Evolutionary conservation across 2,329 filamentous ascomycete genomes (phyloP).

Genomic region (Podosphaera fusca): DNA sequence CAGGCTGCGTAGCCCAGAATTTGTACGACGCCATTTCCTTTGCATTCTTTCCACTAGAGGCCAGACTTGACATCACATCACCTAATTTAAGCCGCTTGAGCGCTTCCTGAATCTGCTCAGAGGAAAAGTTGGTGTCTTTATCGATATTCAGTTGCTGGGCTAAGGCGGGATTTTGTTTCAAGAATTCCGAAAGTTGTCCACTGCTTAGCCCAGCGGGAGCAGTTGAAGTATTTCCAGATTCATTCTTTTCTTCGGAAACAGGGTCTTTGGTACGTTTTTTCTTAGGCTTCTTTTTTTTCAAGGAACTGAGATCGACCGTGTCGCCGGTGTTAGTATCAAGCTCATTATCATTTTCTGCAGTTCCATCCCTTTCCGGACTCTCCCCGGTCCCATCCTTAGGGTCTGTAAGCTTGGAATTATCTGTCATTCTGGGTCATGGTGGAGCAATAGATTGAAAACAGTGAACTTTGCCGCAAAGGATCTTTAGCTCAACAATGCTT

Average conservation of each 20-base stretch:
- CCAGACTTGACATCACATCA: constrained; percentile 52
- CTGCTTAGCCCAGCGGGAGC: constrained; percentile 24
- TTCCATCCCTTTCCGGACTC: constrained; percentile 2
- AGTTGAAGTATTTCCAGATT: constrained; percentile 17
- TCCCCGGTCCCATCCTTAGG: neutral
- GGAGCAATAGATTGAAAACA: no score
- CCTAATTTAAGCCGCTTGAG: constrained; percentile 42
- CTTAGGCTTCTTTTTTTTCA: constrained; percentile 40
- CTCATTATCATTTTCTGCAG: constrained; percentile 1
- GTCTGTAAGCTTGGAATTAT: neutral
- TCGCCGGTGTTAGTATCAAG: neutral
- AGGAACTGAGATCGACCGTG: neutral
- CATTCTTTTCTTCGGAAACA: constrained; percentile 12
- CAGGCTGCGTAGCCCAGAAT: constrained; percentile 96
- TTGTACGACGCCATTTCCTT: constrained; percentile 97
- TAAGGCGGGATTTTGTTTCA: constrained; percentile 50
- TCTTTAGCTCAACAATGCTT: no score
- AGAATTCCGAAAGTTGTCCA: constrained; percentile 39
- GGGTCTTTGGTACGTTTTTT: constrained; percentile 32
- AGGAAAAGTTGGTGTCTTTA: constrained; percentile 16
- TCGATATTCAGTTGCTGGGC: constrained; percentile 29
- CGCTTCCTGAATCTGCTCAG: constrained; percentile 24
- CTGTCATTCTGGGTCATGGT: neutral
- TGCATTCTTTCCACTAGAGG: constrained; percentile 62
- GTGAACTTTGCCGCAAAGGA: no score